Evolutionary conservation across 139 green algal species (phyloP), one percentile per base, ranked within the genome.

Genomic region (Coccomyxa sp.): DNA sequence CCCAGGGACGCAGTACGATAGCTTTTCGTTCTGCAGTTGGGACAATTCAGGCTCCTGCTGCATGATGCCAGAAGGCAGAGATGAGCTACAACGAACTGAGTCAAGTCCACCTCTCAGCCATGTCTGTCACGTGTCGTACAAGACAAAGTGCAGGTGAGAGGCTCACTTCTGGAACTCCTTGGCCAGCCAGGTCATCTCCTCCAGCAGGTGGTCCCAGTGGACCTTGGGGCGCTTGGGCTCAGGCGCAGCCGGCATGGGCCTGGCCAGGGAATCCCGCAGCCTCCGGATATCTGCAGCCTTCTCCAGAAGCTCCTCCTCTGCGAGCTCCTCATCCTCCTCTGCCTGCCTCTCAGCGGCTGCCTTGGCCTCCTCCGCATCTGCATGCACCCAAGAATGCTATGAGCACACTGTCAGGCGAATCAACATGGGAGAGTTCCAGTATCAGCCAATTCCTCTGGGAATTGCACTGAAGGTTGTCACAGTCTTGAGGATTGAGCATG

Each of bases 151-250:
- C 70, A 74, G 70, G 33, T 12, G 44, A 2, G 2, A 29, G 34
- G 41, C 82, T 16, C 74, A 91, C 90, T 86, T 91, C 8, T 82
- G 70, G 76, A 97, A 95, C 77, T 97, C 95, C 80, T 98, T 97
- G 0, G 95, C 88, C 83, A 99, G 90, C 95, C 95, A 99, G 74
- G 90, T 79, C 91, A 98, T 98, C 84, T 99, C 96, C 73, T 97
- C 91, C 68, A 99, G 83, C 79, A 99, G 64, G 78, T 92, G 84
- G 79, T 99, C 95, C 95, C 96, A 98, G 82, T 99, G 96, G 8
- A 33, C 82, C 70, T 93, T 93, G 50, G 76, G 82, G 7, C 86
- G 86, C 84, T 93, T 91, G 7, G 85, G 89, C 75, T 93, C 89
- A 8, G 79, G 72, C n/a, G 39, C 70, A 22, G 68, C 14, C 16